These are phyloP conservation scores for Margaritispora aquatica DNA, from an alignment of 495 filamentous ascomycete species.

Conservation along the genomic window DNA sequence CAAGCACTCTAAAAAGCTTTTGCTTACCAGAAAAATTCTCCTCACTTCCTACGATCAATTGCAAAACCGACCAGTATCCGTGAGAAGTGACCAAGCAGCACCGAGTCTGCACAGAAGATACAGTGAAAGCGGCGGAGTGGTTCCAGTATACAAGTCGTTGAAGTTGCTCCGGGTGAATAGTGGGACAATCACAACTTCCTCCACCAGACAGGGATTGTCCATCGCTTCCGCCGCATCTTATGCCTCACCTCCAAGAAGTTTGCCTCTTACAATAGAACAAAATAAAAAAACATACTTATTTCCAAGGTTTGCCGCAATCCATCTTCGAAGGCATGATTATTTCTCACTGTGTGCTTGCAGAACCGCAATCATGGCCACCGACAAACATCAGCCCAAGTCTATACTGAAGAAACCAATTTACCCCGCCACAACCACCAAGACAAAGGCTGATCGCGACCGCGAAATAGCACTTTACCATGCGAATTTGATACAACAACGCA, in stretches of 20 bases:
- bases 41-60: not conserved
- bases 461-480: conserved; percentile 71
- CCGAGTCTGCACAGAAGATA: not conserved
- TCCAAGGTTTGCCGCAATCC: not conserved
- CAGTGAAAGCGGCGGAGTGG: conserved; percentile 15
- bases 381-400: conserved; percentile 18
- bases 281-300: not conserved
- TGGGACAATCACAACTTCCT: not conserved
- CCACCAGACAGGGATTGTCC: conserved; percentile 4
- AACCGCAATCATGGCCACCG: conserved; percentile 18
- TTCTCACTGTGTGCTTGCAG: not conserved
- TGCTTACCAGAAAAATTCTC: conserved; percentile 12
- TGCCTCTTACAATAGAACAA: not conserved
- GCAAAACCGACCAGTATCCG: not conserved
- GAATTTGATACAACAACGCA: conserved; percentile 67
- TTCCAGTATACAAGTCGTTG: not conserved
- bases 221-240: conserved; percentile 7
- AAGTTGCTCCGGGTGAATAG: conserved; percentile 9
- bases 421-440: conserved; percentile 19
- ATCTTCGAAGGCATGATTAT: not conserved
- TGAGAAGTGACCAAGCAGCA: not conserved
- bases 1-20: conserved; percentile 5
- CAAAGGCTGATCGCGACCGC: conserved; percentile 35
- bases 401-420: conserved; percentile 28
- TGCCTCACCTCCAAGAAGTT: not conserved